These are phyloP conservation scores for Pyrenopolyporus hunteri DNA, from an alignment of 495 filamentous ascomycete genomes.

Conservation along the genomic window DNA sequence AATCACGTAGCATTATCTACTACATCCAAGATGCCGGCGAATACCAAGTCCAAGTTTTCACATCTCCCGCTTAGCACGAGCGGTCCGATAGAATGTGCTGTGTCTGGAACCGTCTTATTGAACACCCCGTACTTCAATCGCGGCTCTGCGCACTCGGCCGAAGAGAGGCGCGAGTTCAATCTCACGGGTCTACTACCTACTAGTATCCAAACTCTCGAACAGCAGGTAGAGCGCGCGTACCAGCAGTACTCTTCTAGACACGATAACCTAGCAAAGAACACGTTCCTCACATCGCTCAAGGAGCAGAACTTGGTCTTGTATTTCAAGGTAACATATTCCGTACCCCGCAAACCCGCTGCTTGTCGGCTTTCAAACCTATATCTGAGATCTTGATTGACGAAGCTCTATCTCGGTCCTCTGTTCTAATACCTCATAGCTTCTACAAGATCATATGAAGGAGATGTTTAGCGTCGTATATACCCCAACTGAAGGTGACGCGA, in stretches of 20 bases:
- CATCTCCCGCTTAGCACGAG: constrained; percentile 67
- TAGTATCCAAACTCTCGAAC: constrained; percentile 77
- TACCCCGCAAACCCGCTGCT: background rate
- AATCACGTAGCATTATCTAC: constrained; percentile 23
- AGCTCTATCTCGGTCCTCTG: too few species aligned
- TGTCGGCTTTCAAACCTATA: background rate
- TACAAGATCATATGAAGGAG: constrained; percentile 63
- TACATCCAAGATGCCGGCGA: constrained; percentile 33
- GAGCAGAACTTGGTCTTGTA: constrained; percentile 83
- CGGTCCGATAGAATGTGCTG: constrained; percentile 66
- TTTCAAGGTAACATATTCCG: constrained; percentile 59
- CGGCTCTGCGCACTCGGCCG: constrained; percentile 73
- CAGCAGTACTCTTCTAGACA: constrained; percentile 74
- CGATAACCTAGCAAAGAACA: constrained; percentile 81
- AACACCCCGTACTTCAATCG: constrained; percentile 80
- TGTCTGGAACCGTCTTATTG: constrained; percentile 66
- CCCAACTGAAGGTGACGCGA: constrained; percentile 90
- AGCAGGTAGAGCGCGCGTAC: constrained; percentile 80
- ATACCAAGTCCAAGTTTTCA: constrained; percentile 55
- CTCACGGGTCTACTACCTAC: constrained; percentile 75
- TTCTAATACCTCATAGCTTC: constrained; percentile 36
- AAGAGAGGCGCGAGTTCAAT: constrained; percentile 72
- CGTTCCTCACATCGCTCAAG: constrained; percentile 84
- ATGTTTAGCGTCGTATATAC: constrained; percentile 92
- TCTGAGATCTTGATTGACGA: too few species aligned